phyloP scores from a whole-genome alignment of 1,139 yeast species.

The Kodamaea sp. region DNA sequence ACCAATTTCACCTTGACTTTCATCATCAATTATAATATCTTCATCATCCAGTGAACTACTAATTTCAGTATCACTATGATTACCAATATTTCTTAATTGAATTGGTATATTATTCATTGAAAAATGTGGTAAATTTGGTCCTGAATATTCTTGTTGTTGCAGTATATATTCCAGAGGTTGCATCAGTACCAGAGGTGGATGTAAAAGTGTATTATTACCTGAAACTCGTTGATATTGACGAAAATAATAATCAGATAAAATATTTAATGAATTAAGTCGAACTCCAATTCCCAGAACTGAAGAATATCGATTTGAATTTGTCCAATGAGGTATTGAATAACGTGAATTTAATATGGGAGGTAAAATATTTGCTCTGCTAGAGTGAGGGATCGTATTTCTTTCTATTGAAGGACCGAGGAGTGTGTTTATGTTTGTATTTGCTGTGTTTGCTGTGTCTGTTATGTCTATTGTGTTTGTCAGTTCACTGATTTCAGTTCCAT shows the following conservation, averaged over 20 bases:
- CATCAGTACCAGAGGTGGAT: too few species aligned
- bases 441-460: too few species aligned
- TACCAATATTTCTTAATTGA: constrained; percentile 7
- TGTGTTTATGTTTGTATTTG: too few species aligned
- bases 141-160: too few species aligned
- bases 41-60: constrained; percentile 8
- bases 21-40: neutral
- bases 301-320: constrained; percentile 3
- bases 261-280: constrained; percentile 13
- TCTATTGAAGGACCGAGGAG: too few species aligned
- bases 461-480: too few species aligned
- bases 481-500: too few species aligned
- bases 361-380: neutral
- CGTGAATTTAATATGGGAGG: constrained; percentile 5
- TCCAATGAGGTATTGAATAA: constrained; percentile 2
- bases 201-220: too few species aligned
- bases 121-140: too few species aligned
- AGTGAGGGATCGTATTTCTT: neutral
- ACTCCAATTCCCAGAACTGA: constrained; percentile 11
- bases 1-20: too few species aligned
- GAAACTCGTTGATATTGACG: constrained; percentile 4
- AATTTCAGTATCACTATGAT: constrained; percentile 4
- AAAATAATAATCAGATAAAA: constrained; percentile 14
- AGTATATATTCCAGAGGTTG: too few species aligned
- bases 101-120: constrained; percentile 7